phyloP scores from a whole-genome alignment of 2,329 filamentous ascomycete species.

The Calonectria fujianensis region DNA sequence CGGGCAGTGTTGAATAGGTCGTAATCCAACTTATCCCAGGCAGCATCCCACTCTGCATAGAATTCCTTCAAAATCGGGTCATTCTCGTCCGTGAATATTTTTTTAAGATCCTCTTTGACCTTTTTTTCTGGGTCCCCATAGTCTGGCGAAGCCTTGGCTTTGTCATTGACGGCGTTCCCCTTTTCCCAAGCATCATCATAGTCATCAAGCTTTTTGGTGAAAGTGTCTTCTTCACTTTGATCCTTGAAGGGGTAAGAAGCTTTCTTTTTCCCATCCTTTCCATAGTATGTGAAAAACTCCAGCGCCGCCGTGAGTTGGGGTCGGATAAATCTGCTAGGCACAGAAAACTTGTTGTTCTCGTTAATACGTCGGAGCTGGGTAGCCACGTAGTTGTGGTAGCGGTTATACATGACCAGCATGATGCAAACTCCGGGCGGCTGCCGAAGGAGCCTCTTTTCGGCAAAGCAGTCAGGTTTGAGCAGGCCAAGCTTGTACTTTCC shows the following conservation, averaged over 20 bases:
- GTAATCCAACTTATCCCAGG: constrained; percentile 64
- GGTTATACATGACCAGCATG: constrained; percentile 82
- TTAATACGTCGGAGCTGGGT: constrained; percentile 76
- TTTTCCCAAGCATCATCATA: constrained; percentile 13
- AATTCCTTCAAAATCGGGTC: not conserved
- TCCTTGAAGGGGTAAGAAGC: not conserved
- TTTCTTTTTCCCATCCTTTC: not conserved
- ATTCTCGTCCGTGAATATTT: not conserved
- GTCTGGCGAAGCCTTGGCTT: not conserved
- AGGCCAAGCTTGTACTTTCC: constrained; percentile 59
- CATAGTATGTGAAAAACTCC: not conserved
- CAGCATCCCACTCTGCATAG: constrained; percentile 42
- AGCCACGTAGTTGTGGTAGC: constrained; percentile 88
- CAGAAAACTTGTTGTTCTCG: constrained; percentile 61
- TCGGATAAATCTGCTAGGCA: constrained; percentile 44
- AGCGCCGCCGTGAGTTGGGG: not conserved
- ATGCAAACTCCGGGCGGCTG: constrained; percentile 82
- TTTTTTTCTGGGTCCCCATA: no score
- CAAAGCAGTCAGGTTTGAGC: constrained; percentile 76
- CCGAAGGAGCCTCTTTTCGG: constrained; percentile 77
- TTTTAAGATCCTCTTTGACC: not conserved
- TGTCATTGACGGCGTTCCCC: not conserved
- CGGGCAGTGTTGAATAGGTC: constrained; percentile 63
- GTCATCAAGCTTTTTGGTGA: not conserved
- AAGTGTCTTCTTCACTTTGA: not conserved